Evolutionary conservation across 371 early-diverging fungal species (phyloP).

Genomic region (Mucor piriformis): DNA sequence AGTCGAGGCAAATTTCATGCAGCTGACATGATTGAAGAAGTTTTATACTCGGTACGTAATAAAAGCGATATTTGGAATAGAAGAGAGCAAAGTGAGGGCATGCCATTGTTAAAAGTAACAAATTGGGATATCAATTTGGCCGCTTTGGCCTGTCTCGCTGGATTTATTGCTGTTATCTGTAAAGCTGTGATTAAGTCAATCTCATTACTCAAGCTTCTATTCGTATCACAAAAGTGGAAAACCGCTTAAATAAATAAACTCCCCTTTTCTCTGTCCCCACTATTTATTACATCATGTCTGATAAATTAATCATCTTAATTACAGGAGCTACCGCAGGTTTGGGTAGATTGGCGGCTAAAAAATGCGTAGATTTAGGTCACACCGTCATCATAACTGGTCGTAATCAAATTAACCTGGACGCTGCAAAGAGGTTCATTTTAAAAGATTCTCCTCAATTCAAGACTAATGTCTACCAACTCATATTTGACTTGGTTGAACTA

Average conservation of each 20-base stretch:
- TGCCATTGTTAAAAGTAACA: slow-evolving; percentile 10
- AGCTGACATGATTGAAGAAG: slow-evolving; percentile 42
- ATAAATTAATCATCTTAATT: slow-evolving; percentile 32
- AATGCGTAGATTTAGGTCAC: slow-evolving; percentile 29
- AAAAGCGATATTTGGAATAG: slow-evolving; percentile 9
- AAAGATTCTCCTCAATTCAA: background rate
- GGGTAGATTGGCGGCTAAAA: slow-evolving; percentile 34
- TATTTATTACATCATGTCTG: slow-evolving; percentile 1
- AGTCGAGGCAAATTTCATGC: slow-evolving; percentile 13
- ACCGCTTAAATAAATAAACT: background rate
- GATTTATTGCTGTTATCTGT: background rate
- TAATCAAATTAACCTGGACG: slow-evolving; percentile 18
- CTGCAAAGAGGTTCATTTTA: slow-evolving; percentile 20
- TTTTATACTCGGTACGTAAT: slow-evolving; percentile 6
- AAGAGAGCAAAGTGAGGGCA: background rate
- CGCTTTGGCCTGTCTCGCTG: background rate
- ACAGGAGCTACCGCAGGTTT: slow-evolving; percentile 44
- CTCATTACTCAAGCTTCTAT: background rate
- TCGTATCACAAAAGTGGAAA: slow-evolving; percentile 15
- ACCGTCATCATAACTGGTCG: slow-evolving; percentile 46
- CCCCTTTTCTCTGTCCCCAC: background rate
- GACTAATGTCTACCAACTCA: slow-evolving; percentile 16
- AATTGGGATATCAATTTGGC: slow-evolving; percentile 16
- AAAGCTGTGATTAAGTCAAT: background rate
- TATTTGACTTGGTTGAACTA: slow-evolving; percentile 32